Base-by-base conservation (phyloP, 345 rosid genomes). In the Zanthoxylum bungeanum region DNA sequence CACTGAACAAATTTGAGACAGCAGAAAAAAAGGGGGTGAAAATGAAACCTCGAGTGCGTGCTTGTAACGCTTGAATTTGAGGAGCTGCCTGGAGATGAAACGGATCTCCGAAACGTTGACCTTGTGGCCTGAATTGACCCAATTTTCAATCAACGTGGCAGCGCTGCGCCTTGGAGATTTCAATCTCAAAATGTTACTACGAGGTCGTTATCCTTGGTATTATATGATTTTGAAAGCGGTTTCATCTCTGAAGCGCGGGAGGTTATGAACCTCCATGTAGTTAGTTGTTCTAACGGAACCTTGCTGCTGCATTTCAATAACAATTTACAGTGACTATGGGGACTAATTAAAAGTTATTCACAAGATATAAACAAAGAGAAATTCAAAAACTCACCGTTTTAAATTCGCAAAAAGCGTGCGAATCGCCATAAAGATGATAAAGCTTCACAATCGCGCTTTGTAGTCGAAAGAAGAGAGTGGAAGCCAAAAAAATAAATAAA, bases 41-140 rank as follows among this genome's bases (percentile, higher is more conserved):
- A 62, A 42, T 16, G 31, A 63, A 61, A 89, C 91, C 90, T 89
- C 79, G 57, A 86, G 88, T 5, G 90, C 88, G 55, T 79, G 79
- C 42, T 79, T 70, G 76, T 76, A 76, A 61, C 89, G 82, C 70
- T 71, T 76, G n/a, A 81, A 80, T 49, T 74, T 71, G 19, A 74
- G 33, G 55, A 86, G 82, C 46, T 71, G 72, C 9, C 24, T 68
- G 53, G 82, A 78, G 75, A 80, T 75, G 44, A 46, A 19, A 1
- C 83, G 86, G 81, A 87, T 85, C 82, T 79, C 83, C 52, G 83
- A 61, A 67, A 65, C 14, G 19, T 82, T 22, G 39, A 85, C 66
- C 75, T 58, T 68, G 60, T 74, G 66, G 62, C 89, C 87, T n/a
- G 79, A 74, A 44, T 74, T 79, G 12, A 73, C 16, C 84, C 82